These are phyloP conservation scores for Aschersonia sp. DNA, from an alignment of 2,329 filamentous ascomycete species.

Conservation along the genomic window DNA sequence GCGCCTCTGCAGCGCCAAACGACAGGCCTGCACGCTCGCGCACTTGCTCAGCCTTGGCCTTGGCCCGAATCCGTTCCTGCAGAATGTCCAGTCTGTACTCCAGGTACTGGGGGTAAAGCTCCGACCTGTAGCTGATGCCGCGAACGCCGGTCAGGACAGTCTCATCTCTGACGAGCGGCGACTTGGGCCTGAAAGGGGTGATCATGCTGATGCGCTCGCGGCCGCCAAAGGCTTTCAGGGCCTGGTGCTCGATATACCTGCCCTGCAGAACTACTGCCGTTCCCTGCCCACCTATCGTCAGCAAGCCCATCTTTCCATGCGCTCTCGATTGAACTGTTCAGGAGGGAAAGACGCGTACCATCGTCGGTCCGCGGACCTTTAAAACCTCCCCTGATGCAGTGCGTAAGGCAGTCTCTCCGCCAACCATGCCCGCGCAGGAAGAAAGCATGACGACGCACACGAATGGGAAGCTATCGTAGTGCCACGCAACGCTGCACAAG, in stretches of 20 bases:
- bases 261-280: constrained; percentile 52
- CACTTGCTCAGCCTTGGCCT: not conserved
- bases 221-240: constrained; percentile 40
- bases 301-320: constrained; percentile 4
- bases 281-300: constrained; percentile 20
- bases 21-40: not conserved
- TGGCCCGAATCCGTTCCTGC: constrained; percentile 30
- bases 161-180: constrained; percentile 39
- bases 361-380: constrained; percentile 44
- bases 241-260: constrained; percentile 51
- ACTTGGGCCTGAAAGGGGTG: constrained; percentile 48
- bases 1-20: not conserved
- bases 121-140: constrained; percentile 38
- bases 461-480: constrained; percentile 51
- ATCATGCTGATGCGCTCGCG: constrained; percentile 52
- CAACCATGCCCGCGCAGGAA: constrained; percentile 47
- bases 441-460: constrained; percentile 58
- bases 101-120: constrained; percentile 46
- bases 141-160: constrained; percentile 46
- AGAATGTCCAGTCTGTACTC: constrained; percentile 50
- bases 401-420: constrained; percentile 48
- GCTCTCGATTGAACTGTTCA: not conserved
- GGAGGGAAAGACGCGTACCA: constrained; percentile 25
- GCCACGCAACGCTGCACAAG: constrained; percentile 46
- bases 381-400: constrained; percentile 36